phyloP scores from a whole-genome alignment of 495 filamentous ascomycete genomes.

The Penicillium maclennaniae region DNA sequence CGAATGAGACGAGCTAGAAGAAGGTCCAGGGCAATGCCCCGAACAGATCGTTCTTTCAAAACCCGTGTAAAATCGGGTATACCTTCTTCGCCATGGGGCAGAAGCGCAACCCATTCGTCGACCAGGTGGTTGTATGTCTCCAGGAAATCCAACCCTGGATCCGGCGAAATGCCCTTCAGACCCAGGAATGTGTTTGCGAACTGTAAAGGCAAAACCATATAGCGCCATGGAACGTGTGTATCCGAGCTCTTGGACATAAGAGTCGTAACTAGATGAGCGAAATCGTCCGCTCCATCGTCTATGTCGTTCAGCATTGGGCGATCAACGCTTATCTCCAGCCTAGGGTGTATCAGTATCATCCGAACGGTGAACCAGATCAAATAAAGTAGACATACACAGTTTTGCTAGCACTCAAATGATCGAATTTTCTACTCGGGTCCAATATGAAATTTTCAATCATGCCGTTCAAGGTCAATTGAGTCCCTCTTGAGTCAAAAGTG shows the following conservation, averaged over 20 bases:
- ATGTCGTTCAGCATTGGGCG: slow-evolving; percentile 30
- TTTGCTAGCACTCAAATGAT: slow-evolving; percentile 7
- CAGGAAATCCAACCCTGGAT: slow-evolving; percentile 20
- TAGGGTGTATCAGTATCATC: slow-evolving; percentile 10
- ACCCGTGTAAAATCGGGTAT: slow-evolving; percentile 38
- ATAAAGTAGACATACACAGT: slow-evolving; percentile 17
- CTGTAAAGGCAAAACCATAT: slow-evolving; percentile 20
- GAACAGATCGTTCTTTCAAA: slow-evolving; percentile 39
- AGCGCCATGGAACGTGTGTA: slow-evolving; percentile 1
- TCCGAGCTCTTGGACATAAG: slow-evolving; percentile 5
- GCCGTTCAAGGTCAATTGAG: slow-evolving; percentile 14
- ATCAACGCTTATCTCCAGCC: slow-evolving; percentile 29
- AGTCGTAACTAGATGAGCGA: slow-evolving; percentile 22
- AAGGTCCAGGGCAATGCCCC: slow-evolving; percentile 38
- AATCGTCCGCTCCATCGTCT: slow-evolving; percentile 29
- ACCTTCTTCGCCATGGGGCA: slow-evolving; percentile 22
- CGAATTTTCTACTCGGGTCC: not conserved
- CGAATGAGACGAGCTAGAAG: slow-evolving; percentile 31
- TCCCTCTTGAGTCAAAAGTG: not conserved
- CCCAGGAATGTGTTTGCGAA: slow-evolving; percentile 9
- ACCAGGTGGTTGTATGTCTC: slow-evolving; percentile 39
- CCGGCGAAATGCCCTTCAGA: slow-evolving; percentile 2
- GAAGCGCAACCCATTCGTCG: slow-evolving; percentile 35
- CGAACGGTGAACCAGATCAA: not conserved
- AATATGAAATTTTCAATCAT: slow-evolving; percentile 15